These are phyloP conservation scores for Ceratobasidium sp. DNA, from an alignment of 1,284 basidiomycete species.

Conservation along the genomic window DNA sequence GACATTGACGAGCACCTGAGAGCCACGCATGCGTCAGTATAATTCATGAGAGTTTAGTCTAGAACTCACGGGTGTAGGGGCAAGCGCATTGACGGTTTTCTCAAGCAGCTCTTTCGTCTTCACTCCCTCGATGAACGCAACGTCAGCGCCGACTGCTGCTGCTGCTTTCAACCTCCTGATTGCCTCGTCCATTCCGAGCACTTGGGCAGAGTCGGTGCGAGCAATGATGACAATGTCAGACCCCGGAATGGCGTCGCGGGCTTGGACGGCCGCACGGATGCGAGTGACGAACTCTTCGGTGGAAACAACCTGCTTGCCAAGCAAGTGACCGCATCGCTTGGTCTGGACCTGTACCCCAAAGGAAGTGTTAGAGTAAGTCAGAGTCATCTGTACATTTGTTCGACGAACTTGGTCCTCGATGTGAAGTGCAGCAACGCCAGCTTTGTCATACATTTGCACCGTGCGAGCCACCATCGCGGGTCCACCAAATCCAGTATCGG, in stretches of 20 bases:
- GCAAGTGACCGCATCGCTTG: conserved; percentile 84
- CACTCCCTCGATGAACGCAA: conserved; percentile 88
- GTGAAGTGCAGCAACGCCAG: conserved; percentile 82
- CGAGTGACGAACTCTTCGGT: conserved; percentile 80
- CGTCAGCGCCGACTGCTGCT: conserved; percentile 81
- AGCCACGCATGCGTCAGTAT: neutral
- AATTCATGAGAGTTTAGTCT: neutral
- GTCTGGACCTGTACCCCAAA: conserved; percentile 73
- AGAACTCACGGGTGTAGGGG: conserved; percentile 70
- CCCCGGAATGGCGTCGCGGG: conserved; percentile 77
- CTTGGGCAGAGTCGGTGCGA: conserved; percentile 84
- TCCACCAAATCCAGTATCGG: conserved; percentile 86
- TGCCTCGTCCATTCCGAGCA: conserved; percentile 85
- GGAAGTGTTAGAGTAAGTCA: too few relatives aligned
- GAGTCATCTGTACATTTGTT: neutral
- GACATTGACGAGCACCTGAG: conserved; percentile 73
- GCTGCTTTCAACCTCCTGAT: conserved; percentile 76
- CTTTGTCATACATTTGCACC: conserved; percentile 75
- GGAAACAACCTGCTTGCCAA: conserved; percentile 85
- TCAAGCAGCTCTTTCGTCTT: conserved; percentile 75
- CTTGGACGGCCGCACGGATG: conserved; percentile 81
- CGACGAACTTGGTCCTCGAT: conserved; percentile 82
- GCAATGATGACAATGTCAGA: conserved; percentile 84
- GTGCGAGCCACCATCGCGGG: conserved; percentile 83
- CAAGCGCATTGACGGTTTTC: conserved; percentile 72